phyloP scores from a whole-genome alignment of 805 yeast species.

The Kazachstania bromeliacearum region DNA sequence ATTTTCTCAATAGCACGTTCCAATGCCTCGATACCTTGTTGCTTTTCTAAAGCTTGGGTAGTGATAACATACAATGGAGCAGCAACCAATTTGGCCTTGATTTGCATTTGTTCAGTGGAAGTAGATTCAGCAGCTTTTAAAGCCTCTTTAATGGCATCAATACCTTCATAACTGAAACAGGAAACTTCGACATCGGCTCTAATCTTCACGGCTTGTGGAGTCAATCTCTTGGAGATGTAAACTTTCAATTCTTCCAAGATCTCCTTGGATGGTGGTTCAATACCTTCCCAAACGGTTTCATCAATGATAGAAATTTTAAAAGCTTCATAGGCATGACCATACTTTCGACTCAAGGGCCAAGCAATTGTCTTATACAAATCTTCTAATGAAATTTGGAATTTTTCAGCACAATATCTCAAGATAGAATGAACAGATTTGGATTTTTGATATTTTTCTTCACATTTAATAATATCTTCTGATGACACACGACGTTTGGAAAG shows the following conservation, averaged over 20 bases:
- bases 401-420: slow-evolving; percentile 96
- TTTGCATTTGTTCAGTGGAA: slow-evolving; percentile 75
- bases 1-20: slow-evolving; percentile 74
- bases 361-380: slow-evolving; percentile 79
- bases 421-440: slow-evolving; percentile 98
- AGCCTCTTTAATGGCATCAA: slow-evolving; percentile 90
- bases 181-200: slow-evolving; percentile 98
- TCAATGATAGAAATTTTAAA: slow-evolving; percentile 94
- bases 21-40: slow-evolving; percentile 72
- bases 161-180: slow-evolving; percentile 94
- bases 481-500: slow-evolving; percentile 94
- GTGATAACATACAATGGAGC: slow-evolving; percentile 94
- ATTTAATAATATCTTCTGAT: slow-evolving; percentile 93
- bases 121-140: slow-evolving; percentile 76
- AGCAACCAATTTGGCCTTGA: slow-evolving; percentile 91
- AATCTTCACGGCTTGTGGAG: slow-evolving; percentile 96
- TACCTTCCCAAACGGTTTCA: slow-evolving; percentile 69
- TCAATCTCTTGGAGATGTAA: slow-evolving; percentile 85
- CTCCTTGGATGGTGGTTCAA: slow-evolving; percentile 61
- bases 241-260: slow-evolving; percentile 75
- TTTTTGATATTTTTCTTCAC: slow-evolving; percentile 95
- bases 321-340: slow-evolving; percentile 96
- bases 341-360: slow-evolving; percentile 94
- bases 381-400: slow-evolving; percentile 81
- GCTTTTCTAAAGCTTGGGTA: slow-evolving; percentile 86